These are phyloP conservation scores for Diplodia intermedia DNA, from an alignment of 2,329 filamentous ascomycete genomes.

Conservation along the genomic window DNA sequence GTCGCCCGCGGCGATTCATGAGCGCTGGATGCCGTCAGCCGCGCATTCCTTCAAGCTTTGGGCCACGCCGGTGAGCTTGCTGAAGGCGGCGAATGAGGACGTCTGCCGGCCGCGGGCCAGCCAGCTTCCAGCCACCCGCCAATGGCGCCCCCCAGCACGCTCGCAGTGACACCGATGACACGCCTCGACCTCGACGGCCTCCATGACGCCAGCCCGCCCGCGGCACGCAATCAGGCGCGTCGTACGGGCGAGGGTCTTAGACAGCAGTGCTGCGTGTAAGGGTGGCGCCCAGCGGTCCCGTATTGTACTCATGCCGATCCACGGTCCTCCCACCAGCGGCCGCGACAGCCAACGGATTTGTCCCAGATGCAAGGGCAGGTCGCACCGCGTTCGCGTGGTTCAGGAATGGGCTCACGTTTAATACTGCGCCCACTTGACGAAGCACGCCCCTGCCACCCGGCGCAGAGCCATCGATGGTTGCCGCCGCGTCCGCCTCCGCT, in stretches of 20 bases:
- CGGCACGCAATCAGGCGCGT: slow-evolving; percentile 31
- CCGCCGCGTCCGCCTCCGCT: slow-evolving; percentile 19
- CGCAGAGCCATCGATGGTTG: slow-evolving; percentile 23
- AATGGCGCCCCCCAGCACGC: slow-evolving; percentile 18
- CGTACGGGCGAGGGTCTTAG: slow-evolving; percentile 29
- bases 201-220: slow-evolving; percentile 26
- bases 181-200: slow-evolving; percentile 25
- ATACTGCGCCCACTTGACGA: slow-evolving; percentile 27
- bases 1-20: background rate
- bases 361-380: slow-evolving; percentile 33
- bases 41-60: slow-evolving; percentile 31
- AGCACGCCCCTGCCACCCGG: slow-evolving; percentile 24
- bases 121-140: slow-evolving; percentile 29
- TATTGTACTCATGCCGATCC: slow-evolving; percentile 29
- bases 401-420: slow-evolving; percentile 31
- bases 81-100: slow-evolving; percentile 25
- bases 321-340: slow-evolving; percentile 6
- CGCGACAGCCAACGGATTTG: slow-evolving; percentile 30
- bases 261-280: slow-evolving; percentile 24
- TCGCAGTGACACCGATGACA: slow-evolving; percentile 29
- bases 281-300: slow-evolving; percentile 27
- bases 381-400: slow-evolving; percentile 33
- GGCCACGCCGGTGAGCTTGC: slow-evolving; percentile 5
- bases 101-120: slow-evolving; percentile 25
- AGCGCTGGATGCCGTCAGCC: slow-evolving; percentile 25